phyloP scores from a whole-genome alignment of 441 rosid species.

The Erodium texanum region DNA sequence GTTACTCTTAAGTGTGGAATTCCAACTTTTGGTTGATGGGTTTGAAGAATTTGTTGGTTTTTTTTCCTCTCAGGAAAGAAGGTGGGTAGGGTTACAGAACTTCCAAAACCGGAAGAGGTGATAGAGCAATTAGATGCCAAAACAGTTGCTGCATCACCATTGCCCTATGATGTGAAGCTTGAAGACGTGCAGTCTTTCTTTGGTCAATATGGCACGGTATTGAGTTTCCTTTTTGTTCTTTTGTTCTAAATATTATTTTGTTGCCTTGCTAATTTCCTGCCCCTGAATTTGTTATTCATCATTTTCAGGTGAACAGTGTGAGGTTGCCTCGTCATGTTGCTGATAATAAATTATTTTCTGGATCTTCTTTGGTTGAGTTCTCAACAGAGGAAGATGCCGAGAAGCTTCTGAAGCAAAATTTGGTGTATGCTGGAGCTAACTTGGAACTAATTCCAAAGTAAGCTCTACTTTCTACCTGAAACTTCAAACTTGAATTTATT shows the following conservation, averaged over 20 bases:
- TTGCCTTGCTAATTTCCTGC: not conserved
- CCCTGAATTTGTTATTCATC: not conserved
- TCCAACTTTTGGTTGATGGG: not conserved
- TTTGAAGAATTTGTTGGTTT: not conserved
- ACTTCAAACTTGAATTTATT: not conserved
- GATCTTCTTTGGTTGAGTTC: conserved; percentile 50
- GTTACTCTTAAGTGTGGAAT: not conserved
- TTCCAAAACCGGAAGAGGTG: conserved; percentile 32
- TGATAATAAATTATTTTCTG: conserved; percentile 37
- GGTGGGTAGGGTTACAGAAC: conserved; percentile 38
- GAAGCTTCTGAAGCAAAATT: conserved; percentile 27
- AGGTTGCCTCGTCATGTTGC: conserved; percentile 47
- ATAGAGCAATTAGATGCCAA: conserved; percentile 41
- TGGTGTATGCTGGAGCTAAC: conserved; percentile 35
- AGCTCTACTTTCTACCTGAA: conserved; percentile 8
- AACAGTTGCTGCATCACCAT: conserved; percentile 45
- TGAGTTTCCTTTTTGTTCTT: not conserved
- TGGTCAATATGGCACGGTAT: conserved; percentile 35
- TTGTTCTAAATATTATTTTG: not conserved
- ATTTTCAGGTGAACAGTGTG: conserved; percentile 43
- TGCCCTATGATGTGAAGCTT: conserved; percentile 33
- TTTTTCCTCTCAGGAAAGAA: conserved; percentile 22
- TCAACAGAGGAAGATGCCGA: conserved; percentile 36
- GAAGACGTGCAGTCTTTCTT: conserved; percentile 44
- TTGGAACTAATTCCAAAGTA: conserved; percentile 37